phyloP scores from a whole-genome alignment of 2,329 filamentous ascomycete genomes.

The Cercospora zeina region DNA sequence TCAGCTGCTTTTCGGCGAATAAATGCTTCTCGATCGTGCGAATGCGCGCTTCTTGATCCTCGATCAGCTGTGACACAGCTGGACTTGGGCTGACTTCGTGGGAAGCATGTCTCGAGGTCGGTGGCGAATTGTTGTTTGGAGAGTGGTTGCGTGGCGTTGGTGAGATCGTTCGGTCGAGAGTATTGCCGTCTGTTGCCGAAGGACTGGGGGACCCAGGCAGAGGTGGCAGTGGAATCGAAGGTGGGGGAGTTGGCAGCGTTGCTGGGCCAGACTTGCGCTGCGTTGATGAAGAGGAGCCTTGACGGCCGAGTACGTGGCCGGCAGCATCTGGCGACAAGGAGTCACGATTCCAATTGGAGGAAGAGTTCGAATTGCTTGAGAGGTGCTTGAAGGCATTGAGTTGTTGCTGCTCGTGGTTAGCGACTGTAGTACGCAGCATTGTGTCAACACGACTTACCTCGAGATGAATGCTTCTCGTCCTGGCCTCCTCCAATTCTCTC shows the following conservation, averaged over 20 bases:
- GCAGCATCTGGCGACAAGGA: conserved; percentile 50
- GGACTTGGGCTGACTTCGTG: conserved; percentile 56
- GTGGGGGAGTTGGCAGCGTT: conserved; percentile 88
- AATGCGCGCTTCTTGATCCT: conserved; percentile 94
- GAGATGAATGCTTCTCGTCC: conserved; percentile 69
- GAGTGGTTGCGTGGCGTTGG: conserved; percentile 58
- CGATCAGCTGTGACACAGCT: conserved; percentile 74
- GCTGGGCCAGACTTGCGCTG: conserved; percentile 84
- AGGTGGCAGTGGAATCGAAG: conserved; percentile 92
- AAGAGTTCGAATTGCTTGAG: conserved; percentile 37
- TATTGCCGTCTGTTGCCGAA: conserved; percentile 44
- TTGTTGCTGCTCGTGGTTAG: conserved; percentile 62
- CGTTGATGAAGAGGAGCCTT: conserved; percentile 64
- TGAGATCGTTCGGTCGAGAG: conserved; percentile 50
- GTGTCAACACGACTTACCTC: conserved; percentile 61
- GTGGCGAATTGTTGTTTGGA: conserved; percentile 61
- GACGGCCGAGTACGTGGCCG: conserved; percentile 51
- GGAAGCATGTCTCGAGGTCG: conserved; percentile 71
- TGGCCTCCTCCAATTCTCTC: conserved; percentile 74
- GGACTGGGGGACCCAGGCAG: conserved; percentile 65
- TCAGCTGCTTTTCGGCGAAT: conserved; percentile 93
- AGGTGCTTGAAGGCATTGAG: conserved; percentile 39
- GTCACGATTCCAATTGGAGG: conserved; percentile 44
- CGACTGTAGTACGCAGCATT: neutral
- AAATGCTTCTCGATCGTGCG: conserved; percentile 96